Evolutionary conservation across 164 flowering plant species (phyloP).

Genomic region (Chimonanthus praecox): DNA sequence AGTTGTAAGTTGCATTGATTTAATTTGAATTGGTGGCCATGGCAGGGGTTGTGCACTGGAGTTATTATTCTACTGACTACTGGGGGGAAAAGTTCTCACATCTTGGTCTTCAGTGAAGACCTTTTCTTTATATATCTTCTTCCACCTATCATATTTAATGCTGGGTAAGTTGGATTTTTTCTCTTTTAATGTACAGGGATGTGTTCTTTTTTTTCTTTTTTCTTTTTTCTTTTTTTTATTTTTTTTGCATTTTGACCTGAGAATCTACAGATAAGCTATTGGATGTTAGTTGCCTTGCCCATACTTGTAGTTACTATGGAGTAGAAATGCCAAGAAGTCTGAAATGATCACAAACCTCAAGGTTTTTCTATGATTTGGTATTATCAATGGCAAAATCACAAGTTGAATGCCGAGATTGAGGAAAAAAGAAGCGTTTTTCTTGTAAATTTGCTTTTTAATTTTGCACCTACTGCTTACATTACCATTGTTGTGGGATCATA

Average conservation of each 20-base stretch:
- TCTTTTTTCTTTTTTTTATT: too few relatives aligned
- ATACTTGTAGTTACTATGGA: background rate
- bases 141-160: conserved; percentile 80
- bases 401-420: too few relatives aligned
- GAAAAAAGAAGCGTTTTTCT: too few relatives aligned
- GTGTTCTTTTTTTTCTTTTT: background rate
- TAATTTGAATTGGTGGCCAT: conserved; percentile 22
- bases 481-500: too few relatives aligned
- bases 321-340: too few relatives aligned
- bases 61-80: conserved; percentile 46
- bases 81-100: conserved; percentile 54
- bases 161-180: conserved; percentile 48
- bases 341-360: too few relatives aligned
- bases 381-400: too few relatives aligned
- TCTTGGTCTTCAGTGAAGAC: conserved; percentile 67
- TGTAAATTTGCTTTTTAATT: too few relatives aligned
- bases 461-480: too few relatives aligned
- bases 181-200: background rate
- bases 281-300: background rate
- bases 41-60: conserved; percentile 69
- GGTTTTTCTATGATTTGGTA: too few relatives aligned
- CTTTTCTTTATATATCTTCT: conserved; percentile 73
- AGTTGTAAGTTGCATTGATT: background rate
- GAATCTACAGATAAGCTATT: background rate
- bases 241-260: background rate